Evolutionary conservation across 2,329 filamentous ascomycete genomes (phyloP), one percentile per base, ranked within the genome.

Genomic region (Alternaria angustiovoidea): DNA sequence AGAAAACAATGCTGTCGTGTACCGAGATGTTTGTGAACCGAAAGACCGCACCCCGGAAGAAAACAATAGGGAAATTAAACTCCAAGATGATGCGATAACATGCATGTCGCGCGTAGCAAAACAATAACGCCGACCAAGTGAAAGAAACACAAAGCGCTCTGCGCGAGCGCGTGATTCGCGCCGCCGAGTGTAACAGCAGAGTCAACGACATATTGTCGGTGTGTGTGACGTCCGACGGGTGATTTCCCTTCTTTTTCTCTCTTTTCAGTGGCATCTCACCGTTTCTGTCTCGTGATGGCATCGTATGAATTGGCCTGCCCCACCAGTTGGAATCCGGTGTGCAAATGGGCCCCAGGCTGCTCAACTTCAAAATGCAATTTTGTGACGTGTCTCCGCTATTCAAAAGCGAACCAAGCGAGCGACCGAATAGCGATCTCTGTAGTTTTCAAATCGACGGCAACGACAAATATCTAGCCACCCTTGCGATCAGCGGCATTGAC

Each of bases 401-500:
- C 57, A 60, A 60, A 36, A 39, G 36, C 30, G 24, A 42, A 20
- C 34, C 7, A 26, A 28, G 39, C 20, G 22, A 47, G 11, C 46
- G 20, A 26, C 32, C 22, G 22, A 18, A 43, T 12, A 59, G n/a
- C 7, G 12, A 39, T 32, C 5, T n/a, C 28, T 18, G n/a, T 46
- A 30, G 30, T 30, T 44, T 30, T 38, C 32, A 18, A 49, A 34
- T 30, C 12, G 32, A 44, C 20, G 26, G 43, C 41, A 49, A 34
- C 34, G 34, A 30, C 16, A 28, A 47, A 24, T 22, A 42, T 36
- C 56, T 74, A 81, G 22, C 82, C 82, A 12, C 82, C 82, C 61
- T 84, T 84, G 36, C 81, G 75, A 52, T 83, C 81, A 34, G 76
- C 75, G 46, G 79, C 76, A 64, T 81, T 82, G 2, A 71, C 74